Evolutionary conservation across 2,329 filamentous ascomycete species (phyloP).

Genomic region (Elsinoe perseae): DNA sequence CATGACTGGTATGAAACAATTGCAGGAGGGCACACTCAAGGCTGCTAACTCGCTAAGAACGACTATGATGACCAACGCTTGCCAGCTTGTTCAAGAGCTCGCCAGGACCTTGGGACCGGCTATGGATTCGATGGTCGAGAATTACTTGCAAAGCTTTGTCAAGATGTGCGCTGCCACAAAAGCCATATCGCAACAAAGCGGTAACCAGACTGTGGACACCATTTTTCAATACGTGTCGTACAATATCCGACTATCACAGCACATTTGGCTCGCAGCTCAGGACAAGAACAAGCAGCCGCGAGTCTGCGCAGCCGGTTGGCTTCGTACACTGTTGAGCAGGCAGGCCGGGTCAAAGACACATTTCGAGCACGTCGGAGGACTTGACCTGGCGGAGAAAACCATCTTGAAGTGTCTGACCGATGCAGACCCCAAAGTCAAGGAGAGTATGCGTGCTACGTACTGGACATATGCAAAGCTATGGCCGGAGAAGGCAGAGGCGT

Average conservation of each 20-base stretch:
- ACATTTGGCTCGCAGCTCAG: slow-evolving; percentile 71
- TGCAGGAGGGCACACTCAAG: slow-evolving; percentile 86
- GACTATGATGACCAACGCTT: slow-evolving; percentile 81
- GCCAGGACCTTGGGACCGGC: slow-evolving; percentile 66
- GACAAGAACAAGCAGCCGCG: slow-evolving; percentile 92
- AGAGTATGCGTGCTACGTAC: slow-evolving; percentile 75
- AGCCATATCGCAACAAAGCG: slow-evolving; percentile 81
- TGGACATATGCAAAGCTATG: slow-evolving; percentile 76
- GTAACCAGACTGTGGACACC: slow-evolving; percentile 69
- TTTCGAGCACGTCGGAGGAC: slow-evolving; percentile 74
- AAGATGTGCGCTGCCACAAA: slow-evolving; percentile 87
- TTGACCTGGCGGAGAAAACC: slow-evolving; percentile 78
- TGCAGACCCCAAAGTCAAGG: slow-evolving; percentile 81
- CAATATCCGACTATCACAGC: slow-evolving; percentile 72
- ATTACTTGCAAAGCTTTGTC: slow-evolving; percentile 80
- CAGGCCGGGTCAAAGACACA: slow-evolving; percentile 70
- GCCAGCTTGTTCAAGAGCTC: slow-evolving; percentile 75
- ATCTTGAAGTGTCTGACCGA: slow-evolving; percentile 84
- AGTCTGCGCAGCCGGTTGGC: slow-evolving; percentile 70
- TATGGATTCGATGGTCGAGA: slow-evolving; percentile 82
- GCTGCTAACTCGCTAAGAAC: slow-evolving; percentile 75
- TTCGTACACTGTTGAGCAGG: slow-evolving; percentile 72
- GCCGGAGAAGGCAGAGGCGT: slow-evolving; percentile 68
- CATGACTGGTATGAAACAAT: slow-evolving; percentile 58
- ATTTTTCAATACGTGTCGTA: slow-evolving; percentile 76